These are phyloP conservation scores for Penicillium corylophilum DNA, from an alignment of 2,329 filamentous ascomycete genomes.

Conservation along the genomic window DNA sequence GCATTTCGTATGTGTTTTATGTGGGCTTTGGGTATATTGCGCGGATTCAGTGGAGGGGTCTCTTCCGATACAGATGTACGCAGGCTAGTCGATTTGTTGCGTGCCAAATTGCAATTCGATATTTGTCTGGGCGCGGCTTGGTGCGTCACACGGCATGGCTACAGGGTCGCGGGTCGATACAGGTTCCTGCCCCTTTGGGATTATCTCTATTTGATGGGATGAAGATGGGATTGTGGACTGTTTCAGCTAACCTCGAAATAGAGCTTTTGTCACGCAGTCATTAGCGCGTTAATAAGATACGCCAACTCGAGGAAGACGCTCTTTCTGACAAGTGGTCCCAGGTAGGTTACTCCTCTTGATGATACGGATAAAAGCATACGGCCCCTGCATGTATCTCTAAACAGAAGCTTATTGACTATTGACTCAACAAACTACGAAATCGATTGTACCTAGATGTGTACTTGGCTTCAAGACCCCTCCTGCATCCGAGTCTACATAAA, in stretches of 20 bases:
- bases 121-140: slow-evolving; percentile 7
- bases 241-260: not conserved
- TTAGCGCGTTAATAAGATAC: not conserved
- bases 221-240: not conserved
- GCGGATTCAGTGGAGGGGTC: not conserved
- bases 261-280: not conserved
- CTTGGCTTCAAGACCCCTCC: not conserved
- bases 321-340: not conserved
- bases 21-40: not conserved
- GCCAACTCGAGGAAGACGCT: not conserved
- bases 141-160: slow-evolving; percentile 13
- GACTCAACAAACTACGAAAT: not conserved
- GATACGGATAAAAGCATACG: not conserved
- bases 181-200: not conserved
- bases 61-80: slow-evolving; percentile 7
- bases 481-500: slow-evolving; percentile 15
- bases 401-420: no score
- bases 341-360: not conserved
- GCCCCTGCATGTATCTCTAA: not conserved
- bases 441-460: not conserved
- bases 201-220: not conserved
- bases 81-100: slow-evolving; percentile 9
- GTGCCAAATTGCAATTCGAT: slow-evolving; percentile 4
- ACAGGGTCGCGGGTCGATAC: slow-evolving; percentile 2
- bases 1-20: not conserved